Base-by-base conservation (phyloP, 2,329 filamentous ascomycete genomes). In the Sphaerulina vaccinii region DNA sequence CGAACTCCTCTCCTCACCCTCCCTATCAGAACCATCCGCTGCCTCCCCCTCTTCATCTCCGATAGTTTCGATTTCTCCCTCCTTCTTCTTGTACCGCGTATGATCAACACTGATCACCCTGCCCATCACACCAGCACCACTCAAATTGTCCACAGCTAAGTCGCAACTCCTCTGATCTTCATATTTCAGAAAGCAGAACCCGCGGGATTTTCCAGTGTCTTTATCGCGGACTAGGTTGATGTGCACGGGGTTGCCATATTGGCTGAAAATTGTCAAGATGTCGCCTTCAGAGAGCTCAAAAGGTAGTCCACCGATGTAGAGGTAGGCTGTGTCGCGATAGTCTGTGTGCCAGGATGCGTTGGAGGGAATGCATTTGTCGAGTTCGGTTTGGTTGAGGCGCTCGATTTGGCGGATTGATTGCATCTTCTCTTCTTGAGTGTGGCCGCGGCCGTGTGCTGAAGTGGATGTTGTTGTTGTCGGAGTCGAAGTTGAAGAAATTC, bases 81-180 rank as follows among this genome's bases (percentile, higher is more conserved):
- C 92, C 60, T 86, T 86, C 39, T 83, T 78, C 76, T 96, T 95
- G 72, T 99, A 99, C 47, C 91, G 78, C 21, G 90, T 88, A 71
- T 99, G 93, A 68, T 99, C 93, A 10, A 99, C 93, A 54, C 87
- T 83, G 36, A 99, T 72, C 52, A 92, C 72, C 36, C 91, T 80
- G 2, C 90, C 91, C 67, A 88, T 78, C 15, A 99, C 84, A 23
- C 84, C 87, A 7, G 91, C 86, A 24, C 93, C 93, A 33, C 90
- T 88, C 4, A 99, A 75, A 69, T 99, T 99, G 73, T 99, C 93
- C 8, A 99, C 95, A 0, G 95, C 93, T 36, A 99, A 75, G 71
- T 97, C 92, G 56, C 89, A 95, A 73, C 91, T 96, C 62, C 92
- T 81, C 75, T 99, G 93, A 71, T 99, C 92, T 70, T 99, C 93